phyloP scores from a whole-genome alignment of 768 basidiomycete species.

The Rossbeevera mucosa region DNA sequence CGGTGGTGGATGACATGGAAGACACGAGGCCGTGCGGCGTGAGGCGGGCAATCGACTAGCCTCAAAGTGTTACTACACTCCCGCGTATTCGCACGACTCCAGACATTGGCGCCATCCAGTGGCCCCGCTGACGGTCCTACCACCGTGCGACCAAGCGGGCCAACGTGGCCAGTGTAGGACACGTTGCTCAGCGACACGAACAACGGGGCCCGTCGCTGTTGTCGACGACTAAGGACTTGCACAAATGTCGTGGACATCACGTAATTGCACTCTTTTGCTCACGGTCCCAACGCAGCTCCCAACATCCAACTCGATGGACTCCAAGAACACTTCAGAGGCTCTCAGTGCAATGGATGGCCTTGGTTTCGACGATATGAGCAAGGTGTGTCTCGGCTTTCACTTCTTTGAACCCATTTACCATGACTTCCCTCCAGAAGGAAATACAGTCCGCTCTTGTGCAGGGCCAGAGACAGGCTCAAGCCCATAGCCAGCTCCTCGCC shows the following conservation, averaged over 20 bases:
- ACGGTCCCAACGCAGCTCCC: slow-evolving; percentile 7
- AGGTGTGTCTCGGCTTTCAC: slow-evolving; percentile 39
- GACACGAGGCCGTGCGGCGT: slow-evolving; percentile 35
- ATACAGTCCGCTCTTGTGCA: slow-evolving; percentile 72
- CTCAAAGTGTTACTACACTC: slow-evolving; percentile 18
- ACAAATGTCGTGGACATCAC: slow-evolving; percentile 10
- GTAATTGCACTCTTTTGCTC: slow-evolving; percentile 25
- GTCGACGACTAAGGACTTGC: slow-evolving; percentile 6
- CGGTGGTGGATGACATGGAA: slow-evolving; percentile 45
- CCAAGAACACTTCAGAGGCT: slow-evolving; percentile 23
- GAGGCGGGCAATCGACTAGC: slow-evolving; percentile 20
- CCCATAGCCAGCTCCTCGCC: slow-evolving; percentile 66
- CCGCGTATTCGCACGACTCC: slow-evolving; percentile 28
- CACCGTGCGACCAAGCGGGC: background rate
- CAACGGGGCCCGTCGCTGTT: slow-evolving; percentile 5
- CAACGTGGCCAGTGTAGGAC: background rate
- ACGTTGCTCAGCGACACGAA: slow-evolving; percentile 3
- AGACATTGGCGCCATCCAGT: slow-evolving; percentile 14
- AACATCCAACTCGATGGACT: slow-evolving; percentile 13
- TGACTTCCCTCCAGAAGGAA: slow-evolving; percentile 64
- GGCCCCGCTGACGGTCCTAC: slow-evolving; percentile 2
- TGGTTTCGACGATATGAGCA: slow-evolving; percentile 70
- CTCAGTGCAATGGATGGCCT: slow-evolving; percentile 36
- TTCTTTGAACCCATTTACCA: slow-evolving; percentile 2
- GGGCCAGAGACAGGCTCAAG: slow-evolving; percentile 78